A percentile compares a stretch with the other conserved stretches of the same genome.
Evolutionary conservation across 176 grass and related monocot species (phyloP).

Genomic region (Saccharum officinarum): DNA sequence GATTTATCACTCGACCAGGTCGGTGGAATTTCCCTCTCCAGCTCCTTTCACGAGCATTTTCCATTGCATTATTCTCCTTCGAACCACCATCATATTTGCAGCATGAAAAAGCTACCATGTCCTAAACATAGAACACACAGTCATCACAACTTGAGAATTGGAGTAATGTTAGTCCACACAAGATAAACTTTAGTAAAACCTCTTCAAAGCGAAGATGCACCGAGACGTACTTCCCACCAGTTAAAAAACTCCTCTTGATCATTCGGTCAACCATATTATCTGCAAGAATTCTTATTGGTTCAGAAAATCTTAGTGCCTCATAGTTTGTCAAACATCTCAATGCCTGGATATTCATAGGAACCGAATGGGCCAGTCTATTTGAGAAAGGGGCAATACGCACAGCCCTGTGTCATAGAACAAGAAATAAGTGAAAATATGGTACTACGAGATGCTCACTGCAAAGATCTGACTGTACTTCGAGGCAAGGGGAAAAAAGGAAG

Average conservation of each 20-base stretch:
- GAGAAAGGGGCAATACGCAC: slow-evolving; percentile 96
- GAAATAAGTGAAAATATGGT: slow-evolving; percentile 11
- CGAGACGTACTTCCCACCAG: slow-evolving; percentile 77
- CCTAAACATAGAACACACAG: slow-evolving; percentile 41
- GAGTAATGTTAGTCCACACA: not conserved
- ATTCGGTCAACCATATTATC: slow-evolving; percentile 76
- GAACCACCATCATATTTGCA: slow-evolving; percentile 83
- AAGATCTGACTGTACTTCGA: not conserved
- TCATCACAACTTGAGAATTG: slow-evolving; percentile 29
- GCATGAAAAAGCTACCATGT: slow-evolving; percentile 99
- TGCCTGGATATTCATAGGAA: slow-evolving; percentile 60
- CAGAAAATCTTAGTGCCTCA: slow-evolving; percentile 83
- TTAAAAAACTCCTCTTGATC: slow-evolving; percentile 70
- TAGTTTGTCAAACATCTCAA: slow-evolving; percentile 92
- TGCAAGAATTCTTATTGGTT: slow-evolving; percentile 80
- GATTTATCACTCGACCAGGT: slow-evolving; percentile 76
- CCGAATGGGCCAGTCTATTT: slow-evolving; percentile 83
- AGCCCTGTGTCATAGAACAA: slow-evolving; percentile 56
- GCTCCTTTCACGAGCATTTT: slow-evolving; percentile 81
- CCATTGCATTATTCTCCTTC: slow-evolving; percentile 75
- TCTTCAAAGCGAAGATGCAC: slow-evolving; percentile 98
- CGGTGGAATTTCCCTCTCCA: slow-evolving; percentile 91
- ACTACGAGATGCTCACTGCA: not conserved
- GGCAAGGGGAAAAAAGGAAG: not conserved
- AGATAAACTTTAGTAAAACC: slow-evolving; percentile 40